Evolutionary conservation across 1,284 basidiomycete genomes (phyloP).

Genomic region (Microbotryum intermedium): DNA sequence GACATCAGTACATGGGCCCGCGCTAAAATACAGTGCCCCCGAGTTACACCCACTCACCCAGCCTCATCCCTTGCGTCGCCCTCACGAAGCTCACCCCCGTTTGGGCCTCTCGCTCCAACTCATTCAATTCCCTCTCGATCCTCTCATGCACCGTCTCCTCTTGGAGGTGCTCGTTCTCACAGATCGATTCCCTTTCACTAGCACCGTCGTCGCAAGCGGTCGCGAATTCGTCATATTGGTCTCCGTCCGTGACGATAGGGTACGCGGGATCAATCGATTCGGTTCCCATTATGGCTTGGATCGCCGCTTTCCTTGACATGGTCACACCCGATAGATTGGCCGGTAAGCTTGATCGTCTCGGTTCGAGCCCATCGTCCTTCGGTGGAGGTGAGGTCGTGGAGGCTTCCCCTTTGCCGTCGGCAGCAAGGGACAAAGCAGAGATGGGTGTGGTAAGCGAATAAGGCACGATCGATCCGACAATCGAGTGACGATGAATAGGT

Average conservation of each 20-base stretch:
- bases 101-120: conserved; percentile 11
- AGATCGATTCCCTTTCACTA: not conserved
- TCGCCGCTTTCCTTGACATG: not conserved
- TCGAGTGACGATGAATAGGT: conserved; percentile 8
- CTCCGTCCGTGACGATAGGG: not conserved
- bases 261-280: not conserved
- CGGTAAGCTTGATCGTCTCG: not conserved
- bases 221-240: not conserved
- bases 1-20: too few relatives aligned
- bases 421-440: not conserved
- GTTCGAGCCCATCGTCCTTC: not conserved
- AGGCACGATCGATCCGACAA: not conserved
- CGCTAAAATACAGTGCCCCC: too few relatives aligned
- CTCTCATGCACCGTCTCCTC: conserved; percentile 30
- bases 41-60: not conserved
- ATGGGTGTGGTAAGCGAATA: not conserved
- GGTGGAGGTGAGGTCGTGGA: too few relatives aligned
- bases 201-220: not conserved
- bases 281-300: not conserved
- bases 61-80: conserved; percentile 25
- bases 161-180: conserved; percentile 3
- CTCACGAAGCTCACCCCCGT: conserved; percentile 22
- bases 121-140: conserved; percentile 26
- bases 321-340: too few relatives aligned
- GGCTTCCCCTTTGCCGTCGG: not conserved